Base-by-base conservation (phyloP, 345 rosid genomes). In the Psidium guajava region DNA sequence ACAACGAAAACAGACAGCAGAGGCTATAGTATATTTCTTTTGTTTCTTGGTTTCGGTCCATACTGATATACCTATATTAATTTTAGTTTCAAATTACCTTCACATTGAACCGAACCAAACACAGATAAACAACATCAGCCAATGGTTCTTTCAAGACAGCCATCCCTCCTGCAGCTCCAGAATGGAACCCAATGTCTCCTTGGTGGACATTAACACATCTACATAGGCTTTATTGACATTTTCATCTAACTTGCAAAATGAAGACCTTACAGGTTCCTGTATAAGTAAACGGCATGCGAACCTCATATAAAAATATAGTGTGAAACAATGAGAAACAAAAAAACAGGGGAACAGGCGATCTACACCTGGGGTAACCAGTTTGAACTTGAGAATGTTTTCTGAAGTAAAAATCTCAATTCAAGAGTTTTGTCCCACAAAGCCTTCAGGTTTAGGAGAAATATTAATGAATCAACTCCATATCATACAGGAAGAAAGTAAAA, bases 331-430 rank as follows among this genome's bases (percentile, higher is more conserved):
- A 42, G 9, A 54, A 24, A 86, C 12, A 44, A 42, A 74, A 74
- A 74, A 74, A 32, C 2, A 74, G 53, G 80, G 27, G 74, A 80
- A 83, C 85, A 50, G 52, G 11, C 11, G 74, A 25, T 84, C 88
- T 85, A 83, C 83, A 96, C 99, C 96, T 82, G 93, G 20, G 98
- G 98, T 75, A 97, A 88, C 87, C 92, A 94, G 88, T 97, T 97
- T 85, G 98, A 93, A 85, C 86, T 88, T 75, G 93, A 90, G 89
- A 95, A 96, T 85, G 95, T 83, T 90, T 95, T 96, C 87, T 97
- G 98, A 88, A 97, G 96, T 88, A 95, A 92, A 90, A 95, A 92
- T 90, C 99, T 93, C 59, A 96, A 83, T 86, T 95, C 98, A 82
- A 96, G 94, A 69, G 93, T 89, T 89, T 90, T 95, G 87, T 97